Percentiles rank a stretch among this genome's conserved stretches.
phyloP scores from a whole-genome alignment of 2,329 filamentous ascomycete genomes.

The Juglanconis sp. region DNA sequence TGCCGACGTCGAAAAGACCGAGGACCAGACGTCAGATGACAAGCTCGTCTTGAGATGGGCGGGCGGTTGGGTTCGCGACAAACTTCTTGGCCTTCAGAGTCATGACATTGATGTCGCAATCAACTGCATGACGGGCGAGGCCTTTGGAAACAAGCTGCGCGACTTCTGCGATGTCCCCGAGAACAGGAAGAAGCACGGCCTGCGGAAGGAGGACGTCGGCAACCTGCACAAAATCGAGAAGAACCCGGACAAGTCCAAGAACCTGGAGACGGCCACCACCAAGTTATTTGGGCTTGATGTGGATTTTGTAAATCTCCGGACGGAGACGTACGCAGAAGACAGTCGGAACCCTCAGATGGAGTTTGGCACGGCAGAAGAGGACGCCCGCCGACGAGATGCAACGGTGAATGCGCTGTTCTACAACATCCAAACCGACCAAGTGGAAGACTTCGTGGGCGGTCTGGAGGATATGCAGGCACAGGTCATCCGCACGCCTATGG shows the following conservation, averaged over 20 bases:
- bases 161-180: constrained; percentile 62
- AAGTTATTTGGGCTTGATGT: constrained; percentile 83
- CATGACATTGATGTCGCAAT: constrained; percentile 85
- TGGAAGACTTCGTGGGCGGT: constrained; percentile 86
- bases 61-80: constrained; percentile 85
- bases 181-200: constrained; percentile 59
- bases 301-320: constrained; percentile 90
- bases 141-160: constrained; percentile 68
- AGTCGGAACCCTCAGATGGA: constrained; percentile 90
- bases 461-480: constrained; percentile 68
- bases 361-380: constrained; percentile 87
- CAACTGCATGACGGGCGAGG: constrained; percentile 78
- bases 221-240: constrained; percentile 83
- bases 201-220: constrained; percentile 59
- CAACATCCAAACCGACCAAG: constrained; percentile 73
- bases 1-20: constrained; percentile 18
- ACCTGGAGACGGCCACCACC: constrained; percentile 87
- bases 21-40: constrained; percentile 29
- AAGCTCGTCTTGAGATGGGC: constrained; percentile 71
- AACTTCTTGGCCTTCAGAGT: constrained; percentile 67
- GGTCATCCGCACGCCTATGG: constrained; percentile 80
- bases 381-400: constrained; percentile 84
- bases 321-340: constrained; percentile 85
- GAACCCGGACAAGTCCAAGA: constrained; percentile 95
- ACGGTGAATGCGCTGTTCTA: constrained; percentile 96